These are phyloP conservation scores for Suillus luteus DNA, from an alignment of 768 basidiomycete species.

Conservation along the genomic window DNA sequence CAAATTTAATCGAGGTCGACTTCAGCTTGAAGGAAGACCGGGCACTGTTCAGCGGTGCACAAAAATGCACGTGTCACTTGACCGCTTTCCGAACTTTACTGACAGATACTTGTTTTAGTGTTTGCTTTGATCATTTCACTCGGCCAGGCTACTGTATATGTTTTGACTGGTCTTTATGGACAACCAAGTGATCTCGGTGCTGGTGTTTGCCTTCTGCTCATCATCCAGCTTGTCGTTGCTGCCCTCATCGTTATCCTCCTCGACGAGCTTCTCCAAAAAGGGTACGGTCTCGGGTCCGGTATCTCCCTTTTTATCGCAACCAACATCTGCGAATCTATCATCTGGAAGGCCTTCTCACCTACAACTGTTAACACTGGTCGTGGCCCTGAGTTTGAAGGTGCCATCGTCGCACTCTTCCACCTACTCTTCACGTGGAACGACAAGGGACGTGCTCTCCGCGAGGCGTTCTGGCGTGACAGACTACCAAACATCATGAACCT, in stretches of 20 bases:
- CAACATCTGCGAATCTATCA: constrained; percentile 99
- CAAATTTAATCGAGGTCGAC: constrained; percentile 97
- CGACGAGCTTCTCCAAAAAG: constrained; percentile 98
- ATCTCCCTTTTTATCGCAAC: constrained; percentile 99
- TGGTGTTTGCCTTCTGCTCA: constrained; percentile 94
- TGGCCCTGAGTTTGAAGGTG: constrained; percentile 97
- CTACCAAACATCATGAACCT: constrained; percentile 99
- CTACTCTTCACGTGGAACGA: constrained; percentile 98
- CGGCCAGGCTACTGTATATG: constrained; percentile 96
- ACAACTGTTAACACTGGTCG: constrained; percentile 98
- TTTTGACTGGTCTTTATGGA: constrained; percentile 95
- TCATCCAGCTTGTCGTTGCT: constrained; percentile 93
- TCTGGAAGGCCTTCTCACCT: constrained; percentile 99
- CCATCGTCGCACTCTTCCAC: constrained; percentile 95
- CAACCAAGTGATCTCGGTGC: constrained; percentile 92
- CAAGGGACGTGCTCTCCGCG: constrained; percentile 93
- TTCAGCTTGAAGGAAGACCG: constrained; percentile 97
- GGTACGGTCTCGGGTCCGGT: constrained; percentile 97
- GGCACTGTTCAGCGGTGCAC: constrained; percentile 92
- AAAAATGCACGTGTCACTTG: constrained; percentile 78
- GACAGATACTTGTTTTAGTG: constrained; percentile 59
- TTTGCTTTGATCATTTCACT: constrained; percentile 96
- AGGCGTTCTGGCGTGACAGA: constrained; percentile 97
- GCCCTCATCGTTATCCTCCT: constrained; percentile 97
- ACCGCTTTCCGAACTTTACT: constrained; percentile 2